Base-by-base conservation (phyloP, 768 basidiomycete species). In the Candolleomyces aberdarensis region DNA sequence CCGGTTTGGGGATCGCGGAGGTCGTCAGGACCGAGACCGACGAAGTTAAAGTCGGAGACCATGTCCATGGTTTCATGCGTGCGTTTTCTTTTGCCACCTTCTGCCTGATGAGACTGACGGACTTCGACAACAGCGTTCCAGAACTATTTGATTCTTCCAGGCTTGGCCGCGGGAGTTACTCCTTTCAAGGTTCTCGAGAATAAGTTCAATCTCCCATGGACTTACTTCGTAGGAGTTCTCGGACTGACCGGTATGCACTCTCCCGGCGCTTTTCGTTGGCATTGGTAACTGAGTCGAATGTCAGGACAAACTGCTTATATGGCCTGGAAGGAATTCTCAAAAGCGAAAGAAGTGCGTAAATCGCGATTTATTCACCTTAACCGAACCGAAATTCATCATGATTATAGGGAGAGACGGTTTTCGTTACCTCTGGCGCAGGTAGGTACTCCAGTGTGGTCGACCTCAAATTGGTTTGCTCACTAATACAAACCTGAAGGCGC, bases 221-320 rank as follows among this genome's bases (percentile, higher is more conserved):
- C 76, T 0, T 71, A 71, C 0, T 83, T 78, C 63, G 66, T 83
- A 29, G 84, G 85, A 13, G 78, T 79, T 1, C 73, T 77, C 7
- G 85, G 85, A 14, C 84, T 85, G 81, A 77, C 83, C 72, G 76
- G 80, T 81, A 69, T 54, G 78, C 71, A 5, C 3, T 15, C 32
- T n/a, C 43, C 5, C 29, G 26, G 3, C 50, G 9, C 11, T 41
- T 32, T 36, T 1, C 1, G 15, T 39, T 26, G 1, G 7, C 29
- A 17, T 11, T 32, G 13, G n/a, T 39, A 14, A 26, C 7, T 41
- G 9, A 36, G 11, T 36, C 36, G 36, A 8, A 36, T 11, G 36
- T 11, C 53, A 78, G 78, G 79, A 0, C 65, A 73, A 61, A 79
- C 79, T 0, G 75, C 78, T 1, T 80, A 66, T 56, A 67, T 69